Percentiles rank a stretch among this genome's conserved stretches.
These are phyloP conservation scores for Phialophora expanda DNA, from an alignment of 2,329 filamentous ascomycete species.

Conservation along the genomic window DNA sequence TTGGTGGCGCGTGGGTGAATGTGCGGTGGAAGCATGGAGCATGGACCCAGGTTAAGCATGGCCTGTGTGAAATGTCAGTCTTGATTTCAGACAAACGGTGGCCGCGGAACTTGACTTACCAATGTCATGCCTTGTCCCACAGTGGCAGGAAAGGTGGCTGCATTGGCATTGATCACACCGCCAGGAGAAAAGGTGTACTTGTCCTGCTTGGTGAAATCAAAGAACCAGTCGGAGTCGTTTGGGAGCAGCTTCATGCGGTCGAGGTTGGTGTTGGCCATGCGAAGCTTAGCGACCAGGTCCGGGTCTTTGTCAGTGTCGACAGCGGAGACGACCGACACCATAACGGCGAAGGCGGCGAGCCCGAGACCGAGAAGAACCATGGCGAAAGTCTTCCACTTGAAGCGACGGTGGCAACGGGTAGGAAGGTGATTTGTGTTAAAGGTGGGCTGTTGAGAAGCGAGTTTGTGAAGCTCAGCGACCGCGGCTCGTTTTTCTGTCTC, in stretches of 20 bases:
- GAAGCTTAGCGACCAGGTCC: conserved; percentile 48
- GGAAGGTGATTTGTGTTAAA: not conserved
- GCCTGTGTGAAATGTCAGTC: conserved; percentile 32
- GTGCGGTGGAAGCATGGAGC: conserved; percentile 59
- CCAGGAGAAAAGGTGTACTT: conserved; percentile 54
- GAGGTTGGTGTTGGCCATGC: conserved; percentile 52
- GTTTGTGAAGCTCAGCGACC: conserved; percentile 25
- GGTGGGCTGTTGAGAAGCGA: conserved; percentile 16
- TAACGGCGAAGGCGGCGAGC: conserved; percentile 37
- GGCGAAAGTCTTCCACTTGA: conserved; percentile 28
- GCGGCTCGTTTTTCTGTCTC: conserved; percentile 26
- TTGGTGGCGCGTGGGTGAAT: conserved; percentile 57
- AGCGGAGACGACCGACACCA: conserved; percentile 38
- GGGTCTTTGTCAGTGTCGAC: conserved; percentile 51
- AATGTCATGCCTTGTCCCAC: conserved; percentile 56
- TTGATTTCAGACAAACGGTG: not conserved
- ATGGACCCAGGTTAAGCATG: conserved; percentile 56
- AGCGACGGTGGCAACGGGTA: conserved; percentile 1
- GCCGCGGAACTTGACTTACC: conserved; percentile 26
- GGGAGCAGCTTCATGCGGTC: conserved; percentile 52
- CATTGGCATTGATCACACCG: conserved; percentile 59
- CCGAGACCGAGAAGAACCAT: conserved; percentile 35
- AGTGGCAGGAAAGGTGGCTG: conserved; percentile 57
- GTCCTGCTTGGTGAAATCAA: conserved; percentile 55
- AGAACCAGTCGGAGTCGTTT: conserved; percentile 53